These are phyloP conservation scores for Pittosporum tobira DNA, from an alignment of 129 eudicot genomes.

Conservation along the genomic window DNA sequence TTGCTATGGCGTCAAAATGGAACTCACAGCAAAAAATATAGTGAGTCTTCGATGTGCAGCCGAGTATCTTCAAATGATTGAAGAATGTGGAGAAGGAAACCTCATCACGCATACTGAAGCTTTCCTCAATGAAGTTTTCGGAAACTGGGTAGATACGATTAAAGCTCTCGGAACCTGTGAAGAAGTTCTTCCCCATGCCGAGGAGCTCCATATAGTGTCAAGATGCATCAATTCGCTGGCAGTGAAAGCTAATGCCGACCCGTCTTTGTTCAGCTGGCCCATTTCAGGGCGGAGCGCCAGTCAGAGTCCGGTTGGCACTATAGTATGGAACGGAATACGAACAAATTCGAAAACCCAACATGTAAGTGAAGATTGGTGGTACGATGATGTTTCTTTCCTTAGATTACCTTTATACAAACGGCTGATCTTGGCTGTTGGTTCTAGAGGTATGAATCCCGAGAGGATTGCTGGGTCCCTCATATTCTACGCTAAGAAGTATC, in stretches of 20 bases:
- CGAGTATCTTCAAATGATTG: constrained; percentile 67
- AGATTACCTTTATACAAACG: constrained; percentile 44
- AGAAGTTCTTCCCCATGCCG: constrained; percentile 38
- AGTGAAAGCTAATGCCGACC: constrained; percentile 47
- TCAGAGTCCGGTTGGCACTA: constrained; percentile 29
- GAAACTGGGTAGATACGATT: constrained; percentile 48
- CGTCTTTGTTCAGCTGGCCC: constrained; percentile 40
- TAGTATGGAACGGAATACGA: constrained; percentile 52
- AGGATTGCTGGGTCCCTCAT: constrained; percentile 55
- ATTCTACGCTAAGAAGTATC: constrained; percentile 55
- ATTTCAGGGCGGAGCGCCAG: constrained; percentile 15
- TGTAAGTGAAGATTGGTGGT: constrained; percentile 67
- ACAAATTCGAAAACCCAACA: constrained; percentile 21
- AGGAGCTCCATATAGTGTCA: constrained; percentile 44
- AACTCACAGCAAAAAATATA: constrained; percentile 40
- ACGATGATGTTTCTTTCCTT: constrained; percentile 52
- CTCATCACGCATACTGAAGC: constrained; percentile 43
- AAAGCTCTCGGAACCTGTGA: constrained; percentile 58
- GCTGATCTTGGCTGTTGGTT: constrained; percentile 38
- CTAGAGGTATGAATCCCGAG: constrained; percentile 45
- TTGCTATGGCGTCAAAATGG: constrained; percentile 57
- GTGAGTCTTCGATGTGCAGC: constrained; percentile 61
- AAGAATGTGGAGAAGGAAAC: constrained; percentile 59
- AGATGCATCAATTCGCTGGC: constrained; percentile 64
- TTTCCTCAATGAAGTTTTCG: constrained; percentile 39